Evolutionary conservation across 257 asterid genomes (phyloP), one percentile per base, ranked within the genome.

Genomic region (Ilex asprella): DNA sequence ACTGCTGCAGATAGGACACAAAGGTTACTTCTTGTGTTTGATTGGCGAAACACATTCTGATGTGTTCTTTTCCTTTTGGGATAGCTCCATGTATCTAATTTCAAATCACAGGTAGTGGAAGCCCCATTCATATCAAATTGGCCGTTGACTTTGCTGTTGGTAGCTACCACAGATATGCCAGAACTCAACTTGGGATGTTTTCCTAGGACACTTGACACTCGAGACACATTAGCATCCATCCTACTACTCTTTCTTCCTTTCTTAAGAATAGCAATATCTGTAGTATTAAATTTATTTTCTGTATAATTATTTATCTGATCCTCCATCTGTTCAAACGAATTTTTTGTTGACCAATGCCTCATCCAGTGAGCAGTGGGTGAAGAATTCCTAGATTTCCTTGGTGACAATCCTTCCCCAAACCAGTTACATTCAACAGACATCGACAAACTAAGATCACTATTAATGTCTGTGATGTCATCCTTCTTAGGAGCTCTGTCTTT

Each of bases 31-130:
- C 70, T 64, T 67, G 66, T 64, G 69, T 53, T 47, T 27, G 76
- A 75, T 69, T 21, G 71, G 57, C 16, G 65, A 31, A 71, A 62
- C 4, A 41, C 56, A 31, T 16, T 56, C 63, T 61, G 66, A 62
- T 30, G 78, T 44, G 87, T 63, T 79, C 95, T 81, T 76, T 76
- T 83, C 75, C 82, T 47, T 62, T 73, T 86, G 32, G 91, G 85
- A 67, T 65, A 55, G 54, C 49, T 75, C 93, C 86, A 78, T 7
- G 29, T 41, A 56, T 78, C 78, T 54, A 80, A 63, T 65, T 75
- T 66, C 60, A 70, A 56, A 14, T 32, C 64, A 51, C 57, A 31
- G 58, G 12, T 41, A 65, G 65, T 47, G 31, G 64, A 72, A 49
- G 71, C 55, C 71, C 58, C 56, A 71, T 67, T 59, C 44, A 61